phyloP scores from a whole-genome alignment of 108 stramenopile genomes.

The Fragilaria crotonensis region DNA sequence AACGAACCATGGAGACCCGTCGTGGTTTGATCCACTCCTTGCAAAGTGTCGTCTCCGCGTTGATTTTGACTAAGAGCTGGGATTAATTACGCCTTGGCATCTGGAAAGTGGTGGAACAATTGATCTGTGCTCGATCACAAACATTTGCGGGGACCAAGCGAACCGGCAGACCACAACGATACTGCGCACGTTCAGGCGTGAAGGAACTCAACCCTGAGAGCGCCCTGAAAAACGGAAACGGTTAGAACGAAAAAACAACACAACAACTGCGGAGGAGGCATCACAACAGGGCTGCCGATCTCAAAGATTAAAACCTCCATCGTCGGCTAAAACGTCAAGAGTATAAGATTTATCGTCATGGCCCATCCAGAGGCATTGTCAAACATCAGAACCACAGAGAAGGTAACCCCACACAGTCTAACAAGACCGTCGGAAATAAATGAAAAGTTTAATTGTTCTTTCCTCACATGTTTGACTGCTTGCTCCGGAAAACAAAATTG shows the following conservation, averaged over 20 bases:
- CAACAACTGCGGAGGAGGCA: neutral
- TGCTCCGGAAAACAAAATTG: too few species aligned
- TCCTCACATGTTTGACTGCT: slow-evolving; percentile 54
- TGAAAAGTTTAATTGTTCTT: slow-evolving; percentile 51
- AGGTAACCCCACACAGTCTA: slow-evolving; percentile 36
- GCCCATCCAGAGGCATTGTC: slow-evolving; percentile 11
- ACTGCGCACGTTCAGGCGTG: too few species aligned
- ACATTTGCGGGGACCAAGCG: too few species aligned
- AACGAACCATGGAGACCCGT: too few species aligned
- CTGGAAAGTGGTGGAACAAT: too few species aligned
- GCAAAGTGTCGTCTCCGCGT: too few species aligned
- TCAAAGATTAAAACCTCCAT: slow-evolving; percentile 67
- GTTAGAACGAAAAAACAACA: neutral
- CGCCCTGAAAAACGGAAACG: neutral
- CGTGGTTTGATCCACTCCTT: too few species aligned
- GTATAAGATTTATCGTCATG: slow-evolving; percentile 46
- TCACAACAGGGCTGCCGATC: slow-evolving; percentile 49
- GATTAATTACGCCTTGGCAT: too few species aligned
- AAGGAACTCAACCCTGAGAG: too few species aligned
- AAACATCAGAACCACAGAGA: slow-evolving; percentile 77
- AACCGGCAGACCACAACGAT: too few species aligned
- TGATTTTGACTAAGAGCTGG: too few species aligned
- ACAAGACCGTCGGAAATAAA: slow-evolving; percentile 19
- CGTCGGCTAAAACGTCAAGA: slow-evolving; percentile 23
- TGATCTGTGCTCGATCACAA: too few species aligned